A percentile compares a stretch with the other conserved stretches of the same genome.
Evolutionary conservation across 148 eudicot species (phyloP).

Genomic region (Rhododendron kiyosumense): DNA sequence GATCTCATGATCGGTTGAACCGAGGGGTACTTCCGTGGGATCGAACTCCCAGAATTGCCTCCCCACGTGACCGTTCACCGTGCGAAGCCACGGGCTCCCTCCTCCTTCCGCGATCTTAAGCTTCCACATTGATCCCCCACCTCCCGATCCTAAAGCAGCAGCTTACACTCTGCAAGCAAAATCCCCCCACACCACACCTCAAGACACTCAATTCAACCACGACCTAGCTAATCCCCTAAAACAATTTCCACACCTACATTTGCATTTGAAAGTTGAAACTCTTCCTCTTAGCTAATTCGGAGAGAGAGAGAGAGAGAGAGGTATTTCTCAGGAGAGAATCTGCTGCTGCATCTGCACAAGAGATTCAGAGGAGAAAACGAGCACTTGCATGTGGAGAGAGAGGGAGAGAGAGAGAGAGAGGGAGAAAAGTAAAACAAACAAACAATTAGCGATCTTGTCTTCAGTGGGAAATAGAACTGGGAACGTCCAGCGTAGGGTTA

Average conservation of each 20-base stretch:
- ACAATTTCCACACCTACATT: not conserved
- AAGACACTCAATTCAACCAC: not conserved
- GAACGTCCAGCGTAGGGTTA: no score
- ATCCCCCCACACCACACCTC: not conserved
- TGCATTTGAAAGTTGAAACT: not conserved
- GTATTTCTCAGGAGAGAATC: not conserved
- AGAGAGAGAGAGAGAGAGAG: not conserved
- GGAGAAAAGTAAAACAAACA: not conserved
- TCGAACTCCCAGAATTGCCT: conserved; percentile 96
- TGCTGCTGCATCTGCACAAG: not conserved
- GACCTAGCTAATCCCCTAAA: not conserved
- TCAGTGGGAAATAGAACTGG: no score
- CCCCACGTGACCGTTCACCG: conserved; percentile 67
- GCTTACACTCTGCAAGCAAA: not conserved
- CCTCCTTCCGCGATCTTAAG: conserved; percentile 82
- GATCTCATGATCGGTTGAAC: conserved; percentile 48
- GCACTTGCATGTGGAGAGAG: not conserved
- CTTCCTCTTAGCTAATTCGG: not conserved
- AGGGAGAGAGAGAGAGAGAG: not conserved
- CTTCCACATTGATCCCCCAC: conserved; percentile 70
- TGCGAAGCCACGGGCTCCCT: conserved; percentile 60
- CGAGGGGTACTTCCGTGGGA: conserved; percentile 26
- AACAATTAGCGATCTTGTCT: no score
- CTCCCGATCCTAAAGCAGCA: not conserved
- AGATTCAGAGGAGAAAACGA: not conserved